Conservation (phyloP, 2,329 filamentous ascomycete species). For the Botrytis deweyae region DNA sequence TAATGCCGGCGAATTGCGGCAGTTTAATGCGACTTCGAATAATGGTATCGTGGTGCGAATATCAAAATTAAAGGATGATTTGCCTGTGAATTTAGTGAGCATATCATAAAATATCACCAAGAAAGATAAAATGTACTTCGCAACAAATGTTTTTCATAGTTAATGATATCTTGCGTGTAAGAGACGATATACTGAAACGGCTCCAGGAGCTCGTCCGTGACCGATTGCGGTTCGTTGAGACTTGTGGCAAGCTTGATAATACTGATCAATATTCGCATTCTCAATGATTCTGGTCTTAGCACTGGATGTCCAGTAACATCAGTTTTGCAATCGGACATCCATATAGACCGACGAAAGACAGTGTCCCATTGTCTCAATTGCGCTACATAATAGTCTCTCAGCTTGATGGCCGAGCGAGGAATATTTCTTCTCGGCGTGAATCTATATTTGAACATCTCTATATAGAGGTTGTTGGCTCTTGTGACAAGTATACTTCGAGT, state of each 20-base stretch:
- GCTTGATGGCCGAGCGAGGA: conserved; percentile 10
- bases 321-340: neutral
- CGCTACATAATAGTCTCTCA: conserved; percentile 13
- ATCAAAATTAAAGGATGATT: conserved; percentile 26
- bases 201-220: conserved; percentile 5
- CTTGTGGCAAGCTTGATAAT: conserved; percentile 15
- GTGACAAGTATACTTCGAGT: conserved; percentile 36
- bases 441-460: conserved; percentile 26
- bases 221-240: conserved; percentile 15
- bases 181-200: conserved; percentile 13
- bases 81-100: neutral
- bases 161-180: conserved; percentile 13
- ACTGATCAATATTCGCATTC: neutral
- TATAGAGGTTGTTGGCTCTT: conserved; percentile 43
- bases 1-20: conserved; percentile 51
- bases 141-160: neutral
- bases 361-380: conserved; percentile 16
- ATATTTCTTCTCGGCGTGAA: conserved; percentile 39
- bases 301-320: neutral
- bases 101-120: neutral
- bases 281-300: conserved; percentile 7
- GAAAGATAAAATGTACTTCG: neutral
- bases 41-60: conserved; percentile 58
- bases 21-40: conserved; percentile 64
- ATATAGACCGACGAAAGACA: conserved; percentile 10